A percentile compares a stretch with the other conserved stretches of the same genome.
phyloP scores from a whole-genome alignment of 352 stramenopile genomes.

The Globisporangium paddicum region DNA sequence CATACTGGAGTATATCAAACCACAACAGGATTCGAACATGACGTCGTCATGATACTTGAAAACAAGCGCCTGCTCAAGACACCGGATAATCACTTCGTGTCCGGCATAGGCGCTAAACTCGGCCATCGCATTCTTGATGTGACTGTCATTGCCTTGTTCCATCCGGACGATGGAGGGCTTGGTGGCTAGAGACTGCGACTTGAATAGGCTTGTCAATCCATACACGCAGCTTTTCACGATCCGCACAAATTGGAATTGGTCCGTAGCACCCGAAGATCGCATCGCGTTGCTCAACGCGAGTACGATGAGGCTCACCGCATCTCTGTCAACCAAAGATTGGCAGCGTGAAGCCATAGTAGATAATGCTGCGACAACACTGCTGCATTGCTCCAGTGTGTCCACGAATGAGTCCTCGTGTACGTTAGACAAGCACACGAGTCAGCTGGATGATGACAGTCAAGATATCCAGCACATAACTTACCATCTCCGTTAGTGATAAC shows the following conservation, averaged over 20 bases:
- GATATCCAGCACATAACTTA: background rate
- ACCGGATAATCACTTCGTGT: conserved; percentile 18
- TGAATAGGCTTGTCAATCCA: conserved; percentile 18
- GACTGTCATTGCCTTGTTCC: background rate
- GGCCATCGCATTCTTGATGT: background rate
- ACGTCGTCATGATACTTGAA: conserved; percentile 5
- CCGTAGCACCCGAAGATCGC: conserved; percentile 17
- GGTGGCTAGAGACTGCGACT: background rate
- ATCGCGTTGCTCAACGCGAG: conserved; percentile 21
- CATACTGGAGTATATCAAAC: conserved; percentile 7
- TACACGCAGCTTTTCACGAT: conserved; percentile 31
- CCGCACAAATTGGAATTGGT: conserved; percentile 22
- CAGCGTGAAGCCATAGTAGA: conserved; percentile 14
- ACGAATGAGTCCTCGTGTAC: conserved; percentile 23
- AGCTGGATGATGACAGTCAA: background rate
- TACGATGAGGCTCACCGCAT: conserved; percentile 15
- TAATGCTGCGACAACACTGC: conserved; percentile 28
- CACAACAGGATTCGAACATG: conserved; percentile 15
- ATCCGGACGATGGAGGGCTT: background rate
- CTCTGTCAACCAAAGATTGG: conserved; percentile 10
- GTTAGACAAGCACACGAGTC: background rate
- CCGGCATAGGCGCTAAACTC: conserved; percentile 12
- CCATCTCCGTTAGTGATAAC: conserved; percentile 10
- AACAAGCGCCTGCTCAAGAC: conserved; percentile 16
- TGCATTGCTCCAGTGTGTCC: conserved; percentile 31